Evolutionary conservation across 164 flowering plant species (phyloP).

Genomic region (Protea cynaroides): DNA sequence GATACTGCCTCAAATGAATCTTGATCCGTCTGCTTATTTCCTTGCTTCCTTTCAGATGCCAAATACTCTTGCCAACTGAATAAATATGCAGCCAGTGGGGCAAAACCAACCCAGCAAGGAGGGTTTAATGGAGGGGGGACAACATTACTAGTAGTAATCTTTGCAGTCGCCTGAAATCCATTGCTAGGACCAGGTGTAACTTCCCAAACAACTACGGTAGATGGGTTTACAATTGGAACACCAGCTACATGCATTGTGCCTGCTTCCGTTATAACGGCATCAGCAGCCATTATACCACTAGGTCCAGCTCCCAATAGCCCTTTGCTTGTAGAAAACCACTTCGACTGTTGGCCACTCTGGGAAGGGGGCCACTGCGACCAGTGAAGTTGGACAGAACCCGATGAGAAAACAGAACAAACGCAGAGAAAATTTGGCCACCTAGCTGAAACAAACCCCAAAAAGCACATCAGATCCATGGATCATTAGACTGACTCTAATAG

Average conservation of each 20-base stretch:
- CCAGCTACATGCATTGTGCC: conserved; percentile 99
- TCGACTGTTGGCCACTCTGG: conserved; percentile 44
- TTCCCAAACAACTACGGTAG: conserved; percentile 99
- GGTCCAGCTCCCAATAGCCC: conserved; percentile 99
- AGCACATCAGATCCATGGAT: conserved; percentile 16
- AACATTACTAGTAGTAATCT: conserved; percentile 47
- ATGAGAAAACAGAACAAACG: conserved; percentile 96
- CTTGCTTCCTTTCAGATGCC: conserved; percentile 62
- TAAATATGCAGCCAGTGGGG: conserved; percentile 93
- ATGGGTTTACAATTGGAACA: conserved; percentile 97
- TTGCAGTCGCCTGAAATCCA: conserved; percentile 78
- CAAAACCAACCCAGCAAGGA: conserved; percentile 85
- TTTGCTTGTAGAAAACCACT: conserved; percentile 94
- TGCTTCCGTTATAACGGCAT: conserved; percentile 90
- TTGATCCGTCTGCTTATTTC: conserved; percentile 49
- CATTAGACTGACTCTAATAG: neutral
- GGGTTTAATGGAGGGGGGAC: conserved; percentile 80
- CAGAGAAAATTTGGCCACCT: conserved; percentile 99
- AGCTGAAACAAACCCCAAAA: conserved; percentile 46
- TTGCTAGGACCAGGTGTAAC: conserved; percentile 92
- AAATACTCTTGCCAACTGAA: conserved; percentile 92
- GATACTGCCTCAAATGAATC: conserved; percentile 44
- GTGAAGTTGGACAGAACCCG: conserved; percentile 96
- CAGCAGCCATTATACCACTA: conserved; percentile 99
- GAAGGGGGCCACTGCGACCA: conserved; percentile 95